Conservation (phyloP, 2,329 filamentous ascomycete genomes). For the Graphiopsis chlorocephala region DNA sequence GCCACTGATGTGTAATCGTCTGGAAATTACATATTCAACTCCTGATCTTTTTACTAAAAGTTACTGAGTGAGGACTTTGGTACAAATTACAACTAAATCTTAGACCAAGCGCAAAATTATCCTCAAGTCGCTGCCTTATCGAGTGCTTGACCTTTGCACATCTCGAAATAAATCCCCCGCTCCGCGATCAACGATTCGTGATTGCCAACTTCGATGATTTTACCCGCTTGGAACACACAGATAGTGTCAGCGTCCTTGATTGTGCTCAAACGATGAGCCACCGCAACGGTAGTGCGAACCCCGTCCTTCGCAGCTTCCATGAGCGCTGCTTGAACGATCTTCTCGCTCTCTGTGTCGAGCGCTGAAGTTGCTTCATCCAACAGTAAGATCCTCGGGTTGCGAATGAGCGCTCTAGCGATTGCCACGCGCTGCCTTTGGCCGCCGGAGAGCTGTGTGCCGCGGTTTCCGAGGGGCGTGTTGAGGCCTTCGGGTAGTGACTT, state of each 20-base stretch:
- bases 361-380: slow-evolving; percentile 28
- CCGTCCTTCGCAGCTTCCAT: slow-evolving; percentile 19
- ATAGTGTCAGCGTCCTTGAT: slow-evolving; percentile 42
- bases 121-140: slow-evolving; percentile 30
- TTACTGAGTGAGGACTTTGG: neutral
- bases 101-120: neutral
- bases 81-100: neutral
- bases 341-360: slow-evolving; percentile 25
- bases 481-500: slow-evolving; percentile 28
- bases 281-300: slow-evolving; percentile 40
- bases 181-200: slow-evolving; percentile 37
- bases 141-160: slow-evolving; percentile 32
- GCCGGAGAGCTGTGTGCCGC: slow-evolving; percentile 25
- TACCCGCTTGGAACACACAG: slow-evolving; percentile 40
- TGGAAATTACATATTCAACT: neutral
- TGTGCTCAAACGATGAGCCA: slow-evolving; percentile 45
- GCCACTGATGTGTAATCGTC: neutral
- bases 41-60: neutral
- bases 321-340: slow-evolving; percentile 35
- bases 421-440: slow-evolving; percentile 27
- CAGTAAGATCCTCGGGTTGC: slow-evolving; percentile 23
- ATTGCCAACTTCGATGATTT: slow-evolving; percentile 40
- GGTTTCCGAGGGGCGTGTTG: slow-evolving; percentile 24
- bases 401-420: slow-evolving; percentile 24
- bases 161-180: slow-evolving; percentile 41